These are phyloP conservation scores for Cytospora paraplurivora DNA, from an alignment of 2,329 filamentous ascomycete genomes.

Conservation along the genomic window DNA sequence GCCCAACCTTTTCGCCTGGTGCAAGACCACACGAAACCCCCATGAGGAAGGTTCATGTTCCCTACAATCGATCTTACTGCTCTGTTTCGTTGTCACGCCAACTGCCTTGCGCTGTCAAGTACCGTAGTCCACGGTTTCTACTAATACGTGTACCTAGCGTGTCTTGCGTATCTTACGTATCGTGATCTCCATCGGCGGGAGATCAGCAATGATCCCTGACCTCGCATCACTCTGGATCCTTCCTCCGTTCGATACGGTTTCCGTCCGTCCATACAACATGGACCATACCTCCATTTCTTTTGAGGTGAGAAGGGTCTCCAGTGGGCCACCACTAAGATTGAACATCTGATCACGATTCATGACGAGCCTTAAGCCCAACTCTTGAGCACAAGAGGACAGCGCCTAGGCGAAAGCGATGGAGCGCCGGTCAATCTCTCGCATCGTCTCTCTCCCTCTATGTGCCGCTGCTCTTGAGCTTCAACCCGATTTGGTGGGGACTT, in stretches of 20 bases:
- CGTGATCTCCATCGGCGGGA: not conserved
- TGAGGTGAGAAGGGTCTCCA: not conserved
- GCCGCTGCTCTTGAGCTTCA: not conserved
- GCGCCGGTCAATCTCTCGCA: not conserved
- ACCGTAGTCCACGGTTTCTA: too few relatives aligned
- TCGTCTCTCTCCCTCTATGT: not conserved
- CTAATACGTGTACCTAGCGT: not conserved
- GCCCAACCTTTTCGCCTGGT: too few relatives aligned
- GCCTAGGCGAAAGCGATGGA: too few relatives aligned
- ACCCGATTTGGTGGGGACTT: not conserved
- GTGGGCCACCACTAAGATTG: not conserved
- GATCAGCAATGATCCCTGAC: not conserved
- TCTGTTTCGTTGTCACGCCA: too few relatives aligned
- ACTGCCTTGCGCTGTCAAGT: too few relatives aligned
- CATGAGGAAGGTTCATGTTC: too few relatives aligned
- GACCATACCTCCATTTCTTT: not conserved
- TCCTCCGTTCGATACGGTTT: not conserved
- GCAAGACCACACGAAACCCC: too few relatives aligned
- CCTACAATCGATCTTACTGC: too few relatives aligned
- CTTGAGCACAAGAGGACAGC: not conserved
- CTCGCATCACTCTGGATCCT: not conserved
- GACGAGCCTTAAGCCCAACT: too few relatives aligned
- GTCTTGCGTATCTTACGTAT: not conserved
- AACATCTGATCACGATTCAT: too few relatives aligned
- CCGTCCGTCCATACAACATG: not conserved